These are phyloP conservation scores for Begonia loranthoides DNA, from an alignment of 306 rosid genomes.

Conservation along the genomic window DNA sequence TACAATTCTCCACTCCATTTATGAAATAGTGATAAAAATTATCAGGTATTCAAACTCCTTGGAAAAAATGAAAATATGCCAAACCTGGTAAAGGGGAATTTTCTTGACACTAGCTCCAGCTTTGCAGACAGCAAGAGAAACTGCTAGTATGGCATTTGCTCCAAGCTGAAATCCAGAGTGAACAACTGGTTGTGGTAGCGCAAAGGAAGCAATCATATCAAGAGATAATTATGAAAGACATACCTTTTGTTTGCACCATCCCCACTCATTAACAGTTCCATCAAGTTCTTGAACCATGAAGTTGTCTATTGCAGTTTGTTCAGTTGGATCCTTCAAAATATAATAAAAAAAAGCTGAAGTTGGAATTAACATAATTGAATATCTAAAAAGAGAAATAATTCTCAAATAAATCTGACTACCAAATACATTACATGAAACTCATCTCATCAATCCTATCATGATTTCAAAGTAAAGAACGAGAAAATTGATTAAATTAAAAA, in stretches of 20 bases:
- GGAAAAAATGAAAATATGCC: not conserved
- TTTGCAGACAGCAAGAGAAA: slow-evolving; percentile 91
- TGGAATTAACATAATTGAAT: not conserved
- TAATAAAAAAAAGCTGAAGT: not conserved
- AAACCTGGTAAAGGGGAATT: slow-evolving; percentile 83
- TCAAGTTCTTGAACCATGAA: slow-evolving; percentile 90
- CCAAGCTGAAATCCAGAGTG: slow-evolving; percentile 54
- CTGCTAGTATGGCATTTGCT: slow-evolving; percentile 91
- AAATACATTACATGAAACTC: too few species aligned
- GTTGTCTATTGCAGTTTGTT: slow-evolving; percentile 72
- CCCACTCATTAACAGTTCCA: slow-evolving; percentile 97
- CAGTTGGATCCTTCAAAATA: slow-evolving; percentile 55
- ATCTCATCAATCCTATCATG: too few species aligned
- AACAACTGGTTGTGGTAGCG: not conserved
- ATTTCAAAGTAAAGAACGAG: too few species aligned
- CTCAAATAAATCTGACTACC: too few species aligned
- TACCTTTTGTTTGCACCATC: slow-evolving; percentile 99
- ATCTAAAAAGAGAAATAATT: not conserved
- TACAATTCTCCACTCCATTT: too few species aligned
- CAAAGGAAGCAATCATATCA: not conserved
- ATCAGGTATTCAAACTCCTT: too few species aligned
- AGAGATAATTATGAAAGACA: not conserved
- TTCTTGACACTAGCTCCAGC: slow-evolving; percentile 82
- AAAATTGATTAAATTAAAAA: too few species aligned
- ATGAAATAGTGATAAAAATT: too few species aligned